These are phyloP conservation scores for Fusarium bactridioides DNA, from an alignment of 2,329 filamentous ascomycete genomes.

Conservation along the genomic window DNA sequence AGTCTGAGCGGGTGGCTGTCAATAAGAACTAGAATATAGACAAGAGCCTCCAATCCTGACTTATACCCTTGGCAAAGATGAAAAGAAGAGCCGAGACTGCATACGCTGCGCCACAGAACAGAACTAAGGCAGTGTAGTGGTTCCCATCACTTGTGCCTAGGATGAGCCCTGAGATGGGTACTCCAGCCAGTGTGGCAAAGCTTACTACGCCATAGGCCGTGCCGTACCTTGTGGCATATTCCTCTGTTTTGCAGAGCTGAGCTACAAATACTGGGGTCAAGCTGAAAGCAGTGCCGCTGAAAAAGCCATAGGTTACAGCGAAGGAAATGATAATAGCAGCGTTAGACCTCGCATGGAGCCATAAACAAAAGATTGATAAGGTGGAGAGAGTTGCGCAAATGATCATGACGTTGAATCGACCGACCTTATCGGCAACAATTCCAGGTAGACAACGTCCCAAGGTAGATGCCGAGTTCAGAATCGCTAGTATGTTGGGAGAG, in stretches of 20 bases:
- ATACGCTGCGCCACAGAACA: background rate
- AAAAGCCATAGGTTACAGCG: background rate
- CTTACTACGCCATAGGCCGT: background rate
- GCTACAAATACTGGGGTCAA: background rate
- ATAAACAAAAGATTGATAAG: background rate
- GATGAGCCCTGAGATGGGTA: rapidly evolving
- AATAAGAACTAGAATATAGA: background rate
- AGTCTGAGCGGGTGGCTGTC: rapidly evolving
- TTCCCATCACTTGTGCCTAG: background rate
- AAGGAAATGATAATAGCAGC: background rate
- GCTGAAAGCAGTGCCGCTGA: background rate
- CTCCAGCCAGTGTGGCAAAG: background rate
- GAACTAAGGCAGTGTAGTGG: background rate
- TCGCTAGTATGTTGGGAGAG: background rate
- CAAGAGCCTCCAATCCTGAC: background rate
- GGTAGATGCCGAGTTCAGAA: background rate
- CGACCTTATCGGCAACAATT: background rate
- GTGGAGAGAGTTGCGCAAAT: background rate
- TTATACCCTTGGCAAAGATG: rapidly evolving
- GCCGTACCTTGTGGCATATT: background rate
- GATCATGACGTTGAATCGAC: background rate
- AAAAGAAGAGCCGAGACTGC: background rate
- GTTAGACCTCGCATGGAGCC: background rate
- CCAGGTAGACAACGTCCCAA: background rate
- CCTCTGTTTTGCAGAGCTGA: background rate